Evolutionary conservation across 108 stramenopile species (phyloP).

Genomic region (Cyclotella atomus): DNA sequence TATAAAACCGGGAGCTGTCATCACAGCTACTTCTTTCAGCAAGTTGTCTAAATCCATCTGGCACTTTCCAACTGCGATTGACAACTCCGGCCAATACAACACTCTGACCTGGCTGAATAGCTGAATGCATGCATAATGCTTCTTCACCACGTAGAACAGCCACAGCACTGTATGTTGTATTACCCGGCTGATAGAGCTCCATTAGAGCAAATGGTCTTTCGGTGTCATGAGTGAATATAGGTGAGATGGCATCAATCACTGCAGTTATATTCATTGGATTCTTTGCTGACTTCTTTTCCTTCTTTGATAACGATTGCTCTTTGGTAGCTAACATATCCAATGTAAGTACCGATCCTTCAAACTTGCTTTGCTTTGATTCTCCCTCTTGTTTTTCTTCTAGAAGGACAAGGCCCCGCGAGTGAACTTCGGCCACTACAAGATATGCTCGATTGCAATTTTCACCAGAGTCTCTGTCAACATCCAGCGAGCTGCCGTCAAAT

Average conservation of each 20-base stretch:
- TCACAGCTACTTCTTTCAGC: not conserved
- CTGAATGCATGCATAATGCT: slow-evolving; percentile 61
- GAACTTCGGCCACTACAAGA: slow-evolving; percentile 7
- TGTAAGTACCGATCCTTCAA: not conserved
- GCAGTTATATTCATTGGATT: slow-evolving; percentile 41
- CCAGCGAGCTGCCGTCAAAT: not conserved
- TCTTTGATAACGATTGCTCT: not conserved
- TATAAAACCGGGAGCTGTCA: slow-evolving; percentile 20
- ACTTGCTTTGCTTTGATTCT: not conserved
- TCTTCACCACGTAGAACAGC: slow-evolving; percentile 61
- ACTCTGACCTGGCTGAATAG: slow-evolving; percentile 64
- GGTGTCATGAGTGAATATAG: slow-evolving; percentile 62
- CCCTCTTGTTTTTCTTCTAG: not conserved
- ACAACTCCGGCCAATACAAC: slow-evolving; percentile 52
- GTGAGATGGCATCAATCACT: slow-evolving; percentile 77
- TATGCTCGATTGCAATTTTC: not conserved
- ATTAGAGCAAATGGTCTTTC: slow-evolving; percentile 74
- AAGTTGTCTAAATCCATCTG: slow-evolving; percentile 38
- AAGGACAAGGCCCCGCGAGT: not conserved
- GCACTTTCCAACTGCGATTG: slow-evolving; percentile 68
- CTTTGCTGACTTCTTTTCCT: slow-evolving; percentile 1
- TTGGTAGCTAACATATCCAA: not conserved
- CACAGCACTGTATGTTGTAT: slow-evolving; percentile 34
- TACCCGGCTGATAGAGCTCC: slow-evolving; percentile 61
- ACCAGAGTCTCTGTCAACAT: not conserved